A percentile compares a stretch with the other conserved stretches of the same genome.
Evolutionary conservation across 2,329 filamentous ascomycete genomes (phyloP).

Genomic region (Claviceps sorghi): DNA sequence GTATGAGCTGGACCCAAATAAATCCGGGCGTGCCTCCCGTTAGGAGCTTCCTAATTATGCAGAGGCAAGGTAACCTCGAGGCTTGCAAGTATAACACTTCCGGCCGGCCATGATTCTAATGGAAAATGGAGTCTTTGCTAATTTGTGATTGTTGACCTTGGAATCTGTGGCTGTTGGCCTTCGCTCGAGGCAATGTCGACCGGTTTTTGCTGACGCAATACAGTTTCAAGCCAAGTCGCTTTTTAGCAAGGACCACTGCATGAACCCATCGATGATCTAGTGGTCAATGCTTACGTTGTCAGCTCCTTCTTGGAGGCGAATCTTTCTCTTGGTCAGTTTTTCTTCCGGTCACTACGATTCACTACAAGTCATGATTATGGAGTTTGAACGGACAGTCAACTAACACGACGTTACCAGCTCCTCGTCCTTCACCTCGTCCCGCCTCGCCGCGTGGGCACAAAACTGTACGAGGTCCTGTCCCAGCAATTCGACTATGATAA

Average conservation of each 20-base stretch:
- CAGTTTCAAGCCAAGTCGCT: background rate
- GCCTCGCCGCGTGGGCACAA: background rate
- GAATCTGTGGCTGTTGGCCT: too few relatives aligned
- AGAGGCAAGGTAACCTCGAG: background rate
- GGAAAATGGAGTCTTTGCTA: background rate
- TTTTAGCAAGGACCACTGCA: background rate
- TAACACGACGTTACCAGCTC: background rate
- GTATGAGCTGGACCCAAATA: background rate
- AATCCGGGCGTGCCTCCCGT: background rate
- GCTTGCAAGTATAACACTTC: background rate
- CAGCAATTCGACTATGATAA: too few relatives aligned
- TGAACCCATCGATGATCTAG: background rate
- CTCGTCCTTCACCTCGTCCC: background rate
- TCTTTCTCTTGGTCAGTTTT: background rate
- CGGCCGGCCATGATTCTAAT: background rate
- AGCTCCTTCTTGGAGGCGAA: background rate
- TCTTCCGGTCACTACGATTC: background rate
- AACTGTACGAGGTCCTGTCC: background rate
- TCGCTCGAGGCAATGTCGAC: too few relatives aligned
- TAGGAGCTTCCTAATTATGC: background rate
- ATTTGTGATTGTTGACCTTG: background rate
- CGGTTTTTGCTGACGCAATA: background rate
- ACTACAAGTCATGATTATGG: background rate
- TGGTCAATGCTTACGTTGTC: background rate
- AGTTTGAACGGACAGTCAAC: background rate